Evolutionary conservation across 257 asterid genomes (phyloP).

Genomic region (Solanum gandarillasii): DNA sequence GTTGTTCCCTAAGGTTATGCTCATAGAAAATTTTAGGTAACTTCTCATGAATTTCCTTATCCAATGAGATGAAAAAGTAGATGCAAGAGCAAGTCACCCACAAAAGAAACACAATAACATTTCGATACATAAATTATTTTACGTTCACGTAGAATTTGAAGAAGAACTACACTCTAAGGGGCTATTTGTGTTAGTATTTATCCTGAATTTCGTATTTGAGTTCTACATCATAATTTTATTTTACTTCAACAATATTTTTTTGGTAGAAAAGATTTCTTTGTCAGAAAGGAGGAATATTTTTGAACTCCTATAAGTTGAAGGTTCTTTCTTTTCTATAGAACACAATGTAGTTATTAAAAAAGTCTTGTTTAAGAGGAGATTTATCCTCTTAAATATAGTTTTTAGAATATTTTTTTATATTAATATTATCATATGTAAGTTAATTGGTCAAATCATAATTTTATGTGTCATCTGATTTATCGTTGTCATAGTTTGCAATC

Average conservation of each 20-base stretch:
- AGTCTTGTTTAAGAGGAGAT: neutral
- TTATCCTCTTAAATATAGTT: neutral
- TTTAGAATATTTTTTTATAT: too few relatives aligned
- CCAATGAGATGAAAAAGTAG: neutral
- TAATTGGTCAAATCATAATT: neutral
- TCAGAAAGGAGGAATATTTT: too few relatives aligned
- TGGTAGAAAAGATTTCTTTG: neutral
- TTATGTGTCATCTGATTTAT: too few relatives aligned
- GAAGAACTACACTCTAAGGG: too few relatives aligned
- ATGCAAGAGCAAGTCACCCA: neutral
- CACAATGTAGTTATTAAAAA: too few relatives aligned
- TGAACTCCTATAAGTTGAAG: neutral
- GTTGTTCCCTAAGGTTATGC: neutral
- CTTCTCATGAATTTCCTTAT: neutral
- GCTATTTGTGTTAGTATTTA: too few relatives aligned
- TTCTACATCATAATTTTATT: too few relatives aligned
- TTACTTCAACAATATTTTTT: neutral
- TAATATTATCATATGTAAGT: too few relatives aligned
- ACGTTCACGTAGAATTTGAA: neutral
- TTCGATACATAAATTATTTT: neutral
- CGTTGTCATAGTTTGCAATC: neutral
- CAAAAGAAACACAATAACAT: neutral
- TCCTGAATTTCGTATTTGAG: too few relatives aligned
- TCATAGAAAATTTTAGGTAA: neutral
- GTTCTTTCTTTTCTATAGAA: neutral